These are phyloP conservation scores for Pseudogymnoascus sp. DNA, from an alignment of 2,329 filamentous ascomycete species.

Conservation along the genomic window DNA sequence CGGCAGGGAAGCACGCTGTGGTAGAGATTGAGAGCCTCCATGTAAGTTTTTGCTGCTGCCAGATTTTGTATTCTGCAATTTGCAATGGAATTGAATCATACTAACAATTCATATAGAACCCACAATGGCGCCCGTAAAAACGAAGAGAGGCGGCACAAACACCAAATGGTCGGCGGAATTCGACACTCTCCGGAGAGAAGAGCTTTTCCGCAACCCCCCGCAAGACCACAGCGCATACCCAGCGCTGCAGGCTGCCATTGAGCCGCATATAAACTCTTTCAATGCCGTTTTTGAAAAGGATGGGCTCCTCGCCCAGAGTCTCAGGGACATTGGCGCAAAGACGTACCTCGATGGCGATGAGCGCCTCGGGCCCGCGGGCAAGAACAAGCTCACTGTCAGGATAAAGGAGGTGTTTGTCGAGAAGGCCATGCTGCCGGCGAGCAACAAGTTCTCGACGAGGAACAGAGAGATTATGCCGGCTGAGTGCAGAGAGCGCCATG, in stretches of 20 bases:
- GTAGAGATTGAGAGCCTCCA: conserved; percentile 9
- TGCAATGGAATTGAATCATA: neutral
- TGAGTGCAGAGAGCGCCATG: conserved; percentile 90
- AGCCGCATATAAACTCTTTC: conserved; percentile 92
- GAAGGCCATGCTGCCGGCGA: conserved; percentile 69
- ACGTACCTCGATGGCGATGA: conserved; percentile 78
- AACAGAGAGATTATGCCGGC: conserved; percentile 83
- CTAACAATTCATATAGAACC: conserved; percentile 3
- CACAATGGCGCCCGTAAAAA: conserved; percentile 16
- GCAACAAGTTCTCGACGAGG: conserved; percentile 72
- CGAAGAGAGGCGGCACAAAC: conserved; percentile 45
- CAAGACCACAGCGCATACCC: conserved; percentile 84
- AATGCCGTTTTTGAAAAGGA: conserved; percentile 75
- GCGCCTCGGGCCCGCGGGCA: conserved; percentile 47
- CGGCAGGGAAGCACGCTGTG: neutral
- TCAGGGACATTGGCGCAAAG: conserved; percentile 87
- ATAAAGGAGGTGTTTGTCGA: conserved; percentile 78
- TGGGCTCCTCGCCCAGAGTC: conserved; percentile 65
- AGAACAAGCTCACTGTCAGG: conserved; percentile 71
- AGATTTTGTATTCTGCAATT: neutral
- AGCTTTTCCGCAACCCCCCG: conserved; percentile 83
- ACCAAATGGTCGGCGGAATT: conserved; percentile 80
- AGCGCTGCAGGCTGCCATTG: conserved; percentile 73
- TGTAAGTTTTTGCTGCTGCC: conserved; percentile 11
- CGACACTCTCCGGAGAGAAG: conserved; percentile 76